These are phyloP conservation scores for Neostapfia colusana DNA, from an alignment of 176 grass and related monocot genomes.

Conservation along the genomic window DNA sequence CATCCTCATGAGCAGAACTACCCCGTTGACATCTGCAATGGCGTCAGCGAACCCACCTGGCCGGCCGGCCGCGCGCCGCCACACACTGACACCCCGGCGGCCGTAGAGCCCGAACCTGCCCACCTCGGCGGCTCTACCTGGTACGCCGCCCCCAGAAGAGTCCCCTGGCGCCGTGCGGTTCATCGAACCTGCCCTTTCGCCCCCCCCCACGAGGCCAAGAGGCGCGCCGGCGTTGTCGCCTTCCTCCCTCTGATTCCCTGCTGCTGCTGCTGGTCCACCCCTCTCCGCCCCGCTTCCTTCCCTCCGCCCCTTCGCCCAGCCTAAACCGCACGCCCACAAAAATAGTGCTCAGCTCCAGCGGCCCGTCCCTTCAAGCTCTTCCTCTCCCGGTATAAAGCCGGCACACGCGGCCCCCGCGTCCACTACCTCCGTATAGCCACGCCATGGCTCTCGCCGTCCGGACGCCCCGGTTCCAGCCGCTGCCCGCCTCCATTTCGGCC, in stretches of 20 bases:
- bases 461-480: constrained; percentile 33
- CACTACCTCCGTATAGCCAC: background rate
- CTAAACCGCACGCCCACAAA: constrained; percentile 30
- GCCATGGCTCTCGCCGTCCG: constrained; percentile 42
- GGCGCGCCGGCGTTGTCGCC: background rate
- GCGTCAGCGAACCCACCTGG: background rate
- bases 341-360: background rate
- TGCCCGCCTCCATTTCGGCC: constrained; percentile 34
- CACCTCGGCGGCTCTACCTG: constrained; percentile 10
- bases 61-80: background rate
- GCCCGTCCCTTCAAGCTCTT: background rate
- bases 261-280: background rate
- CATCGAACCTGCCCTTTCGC: constrained; percentile 76
- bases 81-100: background rate
- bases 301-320: constrained; percentile 37
- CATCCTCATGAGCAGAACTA: too few species aligned
- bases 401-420: background rate
- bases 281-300: background rate
- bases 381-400: constrained; percentile 25
- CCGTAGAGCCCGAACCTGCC: constrained; percentile 30
- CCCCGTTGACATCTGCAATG: constrained; percentile 16
- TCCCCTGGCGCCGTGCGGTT: constrained; percentile 27
- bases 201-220: constrained; percentile 13
- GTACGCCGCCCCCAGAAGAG: background rate
- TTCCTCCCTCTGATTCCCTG: background rate